phyloP scores from a whole-genome alignment of 169 alveolate species.

The Perkinsus chesapeaki region DNA sequence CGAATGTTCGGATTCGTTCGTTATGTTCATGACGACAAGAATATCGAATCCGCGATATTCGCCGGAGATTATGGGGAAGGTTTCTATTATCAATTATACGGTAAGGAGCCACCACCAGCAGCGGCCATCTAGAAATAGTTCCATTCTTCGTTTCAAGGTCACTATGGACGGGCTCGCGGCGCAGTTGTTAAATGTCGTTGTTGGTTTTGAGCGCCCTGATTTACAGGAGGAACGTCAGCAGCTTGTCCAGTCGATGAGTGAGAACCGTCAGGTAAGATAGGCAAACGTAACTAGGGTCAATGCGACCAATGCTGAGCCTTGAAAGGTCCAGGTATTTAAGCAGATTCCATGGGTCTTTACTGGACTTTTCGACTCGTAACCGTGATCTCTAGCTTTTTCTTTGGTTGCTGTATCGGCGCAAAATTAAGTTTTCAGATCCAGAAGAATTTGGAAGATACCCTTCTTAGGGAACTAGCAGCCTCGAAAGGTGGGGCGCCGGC shows the following conservation, averaged over 20 bases:
- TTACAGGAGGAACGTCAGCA: slow-evolving; percentile 74
- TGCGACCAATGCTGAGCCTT: too few relatives aligned
- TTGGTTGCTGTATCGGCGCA: too few relatives aligned
- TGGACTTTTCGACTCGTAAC: too few relatives aligned
- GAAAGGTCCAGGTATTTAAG: too few relatives aligned
- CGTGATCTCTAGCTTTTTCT: too few relatives aligned
- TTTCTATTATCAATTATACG: slow-evolving; percentile 74
- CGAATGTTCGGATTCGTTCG: slow-evolving; percentile 59
- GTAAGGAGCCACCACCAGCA: not conserved
- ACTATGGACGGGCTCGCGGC: slow-evolving; percentile 73
- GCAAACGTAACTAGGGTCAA: too few relatives aligned
- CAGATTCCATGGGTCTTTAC: too few relatives aligned
- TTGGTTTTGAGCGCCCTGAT: slow-evolving; percentile 84
- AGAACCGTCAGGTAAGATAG: slow-evolving; percentile 68
- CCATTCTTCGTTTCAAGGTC: slow-evolving; percentile 14
- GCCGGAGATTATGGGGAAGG: slow-evolving; percentile 87
- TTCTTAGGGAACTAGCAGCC: slow-evolving; percentile 75
- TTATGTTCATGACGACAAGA: slow-evolving; percentile 79
- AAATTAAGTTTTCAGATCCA: not conserved
- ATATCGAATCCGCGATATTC: slow-evolving; percentile 82
- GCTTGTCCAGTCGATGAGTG: slow-evolving; percentile 75
- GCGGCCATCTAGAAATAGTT: not conserved
- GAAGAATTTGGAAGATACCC: slow-evolving; percentile 67
- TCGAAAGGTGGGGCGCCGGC: slow-evolving; percentile 71
- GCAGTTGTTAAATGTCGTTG: slow-evolving; percentile 83